These are phyloP conservation scores for Telfairia occidentalis DNA, from an alignment of 331 rosid species.

Conservation along the genomic window DNA sequence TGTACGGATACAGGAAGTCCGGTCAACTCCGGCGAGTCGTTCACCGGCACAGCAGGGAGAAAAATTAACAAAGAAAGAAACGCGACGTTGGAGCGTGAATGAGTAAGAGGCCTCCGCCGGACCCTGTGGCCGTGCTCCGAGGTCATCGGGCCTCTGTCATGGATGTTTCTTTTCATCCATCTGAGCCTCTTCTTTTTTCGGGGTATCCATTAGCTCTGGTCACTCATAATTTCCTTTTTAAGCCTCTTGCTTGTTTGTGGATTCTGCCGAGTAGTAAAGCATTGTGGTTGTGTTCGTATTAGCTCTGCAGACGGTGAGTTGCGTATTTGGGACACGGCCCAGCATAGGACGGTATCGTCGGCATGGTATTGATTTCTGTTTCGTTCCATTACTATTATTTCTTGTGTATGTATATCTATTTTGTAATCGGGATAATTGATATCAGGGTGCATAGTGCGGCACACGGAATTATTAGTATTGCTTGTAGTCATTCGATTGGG, in stretches of 20 bases:
- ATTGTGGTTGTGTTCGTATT: not conserved
- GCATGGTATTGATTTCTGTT: constrained; percentile 41
- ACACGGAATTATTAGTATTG: constrained; percentile 62
- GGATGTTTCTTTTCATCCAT: constrained; percentile 62
- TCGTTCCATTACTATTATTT: not conserved
- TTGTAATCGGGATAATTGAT: not conserved
- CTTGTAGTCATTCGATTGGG: constrained; percentile 49
- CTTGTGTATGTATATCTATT: not conserved
- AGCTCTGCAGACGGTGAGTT: constrained; percentile 86
- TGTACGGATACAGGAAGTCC: not conserved
- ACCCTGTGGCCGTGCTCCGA: constrained; percentile 75
- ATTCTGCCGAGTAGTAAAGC: not conserved
- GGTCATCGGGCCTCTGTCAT: constrained; percentile 85
- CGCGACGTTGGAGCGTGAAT: not conserved
- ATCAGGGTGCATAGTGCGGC: constrained; percentile 81
- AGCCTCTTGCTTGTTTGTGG: not conserved
- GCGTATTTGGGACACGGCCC: constrained; percentile 74
- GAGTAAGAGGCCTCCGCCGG: constrained; percentile 61
- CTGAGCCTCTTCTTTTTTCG: constrained; percentile 44
- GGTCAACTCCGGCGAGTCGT: not conserved
- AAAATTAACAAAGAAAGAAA: not conserved
- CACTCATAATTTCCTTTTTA: not conserved
- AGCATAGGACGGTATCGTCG: constrained; percentile 66
- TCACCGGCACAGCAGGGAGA: not conserved
- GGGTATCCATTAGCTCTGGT: constrained; percentile 29